Base-by-base conservation (phyloP, 1,284 basidiomycete species). In the Cerioporus squamosus region DNA sequence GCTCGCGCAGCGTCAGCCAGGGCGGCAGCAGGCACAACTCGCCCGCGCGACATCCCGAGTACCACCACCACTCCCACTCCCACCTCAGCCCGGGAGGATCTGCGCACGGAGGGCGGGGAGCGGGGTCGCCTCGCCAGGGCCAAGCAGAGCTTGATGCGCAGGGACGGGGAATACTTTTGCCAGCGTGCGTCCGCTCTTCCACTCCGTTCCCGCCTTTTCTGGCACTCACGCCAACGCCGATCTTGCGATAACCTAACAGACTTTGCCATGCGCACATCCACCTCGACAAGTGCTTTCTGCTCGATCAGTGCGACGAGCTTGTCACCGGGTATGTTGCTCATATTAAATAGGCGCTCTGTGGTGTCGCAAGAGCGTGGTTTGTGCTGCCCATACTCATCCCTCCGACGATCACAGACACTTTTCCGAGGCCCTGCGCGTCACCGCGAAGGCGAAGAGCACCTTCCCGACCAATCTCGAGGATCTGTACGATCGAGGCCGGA, bases 221-320 rank as follows among this genome's bases (percentile, higher is more conserved):
- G 45, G 57, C 44, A 44, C 62, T 59, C 52, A 22, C 44, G 14
- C 40, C 40, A 10, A 36, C 33, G n/a, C 40, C 26, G 24, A 20
- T 39, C 43, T 40, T 33, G 31, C 57, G 47, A 40, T 38, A 14
- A 29, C 42, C 22, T 36, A 38, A 58, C 64, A 87, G 84, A 48
- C 69, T 87, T 47, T 86, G 84, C 65, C 86, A 87, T 71, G 77
- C 84, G 22, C 84, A 87, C 64, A 81, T 88, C 62, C 85, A 87
- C 69, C 77, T 87, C 17, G 86, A 88, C 74, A 87, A 88, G 70
- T 87, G 84, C 69, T 87, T 85, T 69, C 80, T 88, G 51, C 74
- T 88, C 53, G 80, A 81, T 57, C 74, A 77, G 67, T 84, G 81
- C 61, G 77, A 76, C 48, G 74, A 78, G 24, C 77, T 87, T 36